Base-by-base conservation (phyloP, 495 filamentous ascomycete genomes). In the Daldinia decipiens region DNA sequence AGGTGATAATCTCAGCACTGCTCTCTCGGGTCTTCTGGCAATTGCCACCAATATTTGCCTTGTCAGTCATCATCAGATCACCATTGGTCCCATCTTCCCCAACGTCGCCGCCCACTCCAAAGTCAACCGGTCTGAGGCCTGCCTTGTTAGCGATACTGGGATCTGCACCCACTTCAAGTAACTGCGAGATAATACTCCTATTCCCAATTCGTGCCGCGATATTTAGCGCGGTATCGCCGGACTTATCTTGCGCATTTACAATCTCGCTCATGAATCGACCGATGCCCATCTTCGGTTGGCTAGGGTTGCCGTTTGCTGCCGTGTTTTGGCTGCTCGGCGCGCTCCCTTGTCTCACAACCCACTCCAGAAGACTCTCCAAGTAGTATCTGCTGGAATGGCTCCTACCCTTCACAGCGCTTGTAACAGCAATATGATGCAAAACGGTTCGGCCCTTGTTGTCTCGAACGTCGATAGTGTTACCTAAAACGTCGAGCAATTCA, bases 191-290 rank as follows among this genome's bases (percentile, higher is more conserved):
- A 59, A 99, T 97, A 62, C 90, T 94, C 47, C 89, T 86, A 75
- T 95, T 98, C 32, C 93, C 91, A 54, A 97, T 93, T 32, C 95
- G 86, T 0, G 95, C 93, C 29, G 95, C 96, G 72, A 97, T 88
- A 74, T 97, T 97, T 43, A 99, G 83, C 21, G 96, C 96, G 9
- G 95, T 98, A 74, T 99, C 97, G 4, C 95, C 95, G 58, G 91
- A 89, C 68, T 92, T 91, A 79, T 99, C 95, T 56, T 92, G 91
- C 3, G 93, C 88, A 72, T 99, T 98, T 66, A 99, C 95, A 72
- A 99, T 92, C 73, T 98, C 94, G 24, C 91, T 91, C 85, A 99
- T 96, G 80, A 99, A 98, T 39, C 92, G 89, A 5, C 89, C 93
- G 21, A 99, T 84, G 34, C 89, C 89, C 76, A 98, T 95, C 64